phyloP scores from a whole-genome alignment of 176 grass and related monocot genomes.

The Hsuehochloa calcarea region DNA sequence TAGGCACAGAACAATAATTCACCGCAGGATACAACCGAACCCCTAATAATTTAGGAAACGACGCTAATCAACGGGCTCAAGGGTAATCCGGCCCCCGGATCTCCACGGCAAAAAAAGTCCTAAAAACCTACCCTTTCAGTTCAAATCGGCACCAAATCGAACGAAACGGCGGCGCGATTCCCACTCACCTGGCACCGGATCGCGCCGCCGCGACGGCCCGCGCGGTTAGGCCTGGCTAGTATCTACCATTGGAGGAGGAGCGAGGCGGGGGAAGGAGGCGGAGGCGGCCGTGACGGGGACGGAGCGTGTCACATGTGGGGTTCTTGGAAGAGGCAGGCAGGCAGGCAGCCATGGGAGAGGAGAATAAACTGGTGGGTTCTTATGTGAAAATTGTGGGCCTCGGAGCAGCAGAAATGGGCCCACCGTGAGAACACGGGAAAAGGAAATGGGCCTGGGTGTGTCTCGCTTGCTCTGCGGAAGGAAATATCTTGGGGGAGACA shows the following conservation, averaged over 20 bases:
- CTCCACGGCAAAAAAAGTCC: not conserved
- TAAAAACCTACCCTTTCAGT: not conserved
- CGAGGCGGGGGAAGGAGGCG: not conserved
- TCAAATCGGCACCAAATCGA: not conserved
- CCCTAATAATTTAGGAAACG: not conserved
- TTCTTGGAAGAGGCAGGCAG: not conserved
- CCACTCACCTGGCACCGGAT: not conserved
- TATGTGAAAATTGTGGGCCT: conserved; percentile 6
- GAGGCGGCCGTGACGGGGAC: not conserved
- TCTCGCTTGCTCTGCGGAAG: not conserved
- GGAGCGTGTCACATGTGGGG: not conserved
- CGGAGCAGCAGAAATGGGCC: not conserved
- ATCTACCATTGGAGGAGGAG: not conserved
- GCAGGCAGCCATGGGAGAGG: not conserved
- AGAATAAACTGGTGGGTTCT: not conserved
- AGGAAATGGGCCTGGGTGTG: not conserved
- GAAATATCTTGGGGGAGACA: not conserved
- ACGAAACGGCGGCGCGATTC: not conserved
- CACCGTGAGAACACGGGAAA: not conserved
- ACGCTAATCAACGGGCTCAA: not conserved
- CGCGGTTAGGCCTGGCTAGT: not conserved
- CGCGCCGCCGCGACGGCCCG: not conserved
- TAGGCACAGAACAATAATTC: too few species aligned
- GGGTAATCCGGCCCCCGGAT: not conserved
- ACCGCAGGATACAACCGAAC: not conserved